Evolutionary conservation across 352 stramenopile species (phyloP), one percentile per base, ranked within the genome.

Genomic region (Globisporangium emineosum): DNA sequence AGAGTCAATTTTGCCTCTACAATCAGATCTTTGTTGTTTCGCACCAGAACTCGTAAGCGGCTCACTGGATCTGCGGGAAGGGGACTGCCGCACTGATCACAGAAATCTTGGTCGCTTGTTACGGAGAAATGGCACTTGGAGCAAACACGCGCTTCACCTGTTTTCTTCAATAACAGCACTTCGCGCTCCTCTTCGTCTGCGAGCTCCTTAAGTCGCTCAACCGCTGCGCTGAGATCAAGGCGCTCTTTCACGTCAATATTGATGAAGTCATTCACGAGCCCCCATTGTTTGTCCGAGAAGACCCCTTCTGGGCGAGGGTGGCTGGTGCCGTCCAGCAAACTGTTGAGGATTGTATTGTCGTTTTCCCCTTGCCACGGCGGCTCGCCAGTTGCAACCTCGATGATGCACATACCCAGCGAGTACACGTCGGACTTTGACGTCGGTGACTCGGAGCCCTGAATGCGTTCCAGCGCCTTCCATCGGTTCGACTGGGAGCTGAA

Each of bases 401-500:
- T 62, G 27, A 82, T 75, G 47, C 73, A 81, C 72, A 82, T 78
- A 21, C 73, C 76, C 25, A 84, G 73, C 4, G 69, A 62, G 53
- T 73, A 84, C 10, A 84, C 57, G 29, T 84, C 76, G 0, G 73
- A 79, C 7, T 67, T 66, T 23, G 78, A 73, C 9, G 54, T 60
- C n/a, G 71, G 71, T 60, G 21, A 3, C 33, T n/a, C n/a, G n/a
- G n/a, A n/a, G n/a, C n/a, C n/a, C n/a, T 50, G 53, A 40, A 84
- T 60, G 37, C 76, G 81, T 51, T 83, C 76, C 0, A 67, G 71
- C 10, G 73, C 76, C 33, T 72, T 81, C 76, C 71, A 83, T 76
- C 73, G 13, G 68, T 76, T n/a, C n/a, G n/a, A n/a, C 65, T 78
- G 70, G 60, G 71, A 81, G 12, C 57, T 70, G 42, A 76, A 80